These are phyloP conservation scores for Candida silvicultrix DNA, from an alignment of 805 yeast genomes.

Conservation along the genomic window DNA sequence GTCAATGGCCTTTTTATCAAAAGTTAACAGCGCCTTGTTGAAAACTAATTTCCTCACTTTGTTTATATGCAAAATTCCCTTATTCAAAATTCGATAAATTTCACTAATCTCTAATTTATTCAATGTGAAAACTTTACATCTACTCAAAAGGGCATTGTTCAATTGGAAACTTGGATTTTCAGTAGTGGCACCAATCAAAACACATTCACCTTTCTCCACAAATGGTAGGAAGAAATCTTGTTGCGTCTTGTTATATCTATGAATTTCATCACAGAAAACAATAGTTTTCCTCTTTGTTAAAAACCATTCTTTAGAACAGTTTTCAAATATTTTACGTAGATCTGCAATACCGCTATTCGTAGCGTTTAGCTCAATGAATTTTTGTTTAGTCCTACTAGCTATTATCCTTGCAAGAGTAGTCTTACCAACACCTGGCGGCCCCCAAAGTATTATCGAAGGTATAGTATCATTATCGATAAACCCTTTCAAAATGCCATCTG, in stretches of 20 bases:
- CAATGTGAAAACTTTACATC: slow-evolving; percentile 78
- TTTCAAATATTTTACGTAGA: slow-evolving; percentile 52
- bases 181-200: slow-evolving; percentile 93
- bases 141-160: slow-evolving; percentile 73
- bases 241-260: slow-evolving; percentile 77
- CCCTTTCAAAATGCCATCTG: slow-evolving; percentile 56
- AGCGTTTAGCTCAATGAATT: slow-evolving; percentile 80
- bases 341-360: slow-evolving; percentile 67
- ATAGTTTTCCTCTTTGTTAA: slow-evolving; percentile 50
- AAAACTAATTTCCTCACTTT: slow-evolving; percentile 49
- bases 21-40: slow-evolving; percentile 41
- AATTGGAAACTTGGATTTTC: slow-evolving; percentile 87
- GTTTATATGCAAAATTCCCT: slow-evolving; percentile 57
- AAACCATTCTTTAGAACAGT: slow-evolving; percentile 27
- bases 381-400: slow-evolving; percentile 25
- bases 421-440: slow-evolving; percentile 92
- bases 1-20: slow-evolving; percentile 52
- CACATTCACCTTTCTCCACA: slow-evolving; percentile 77
- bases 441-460: slow-evolving; percentile 89
- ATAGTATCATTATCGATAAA: slow-evolving; percentile 55
- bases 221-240: slow-evolving; percentile 84
- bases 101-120: slow-evolving; percentile 45
- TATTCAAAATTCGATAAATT: slow-evolving; percentile 41
- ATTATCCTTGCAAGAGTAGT: slow-evolving; percentile 72
- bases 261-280: slow-evolving; percentile 89